These are phyloP conservation scores for Cladosporium oxysporum DNA, from an alignment of 2,329 filamentous ascomycete genomes.

Conservation along the genomic window DNA sequence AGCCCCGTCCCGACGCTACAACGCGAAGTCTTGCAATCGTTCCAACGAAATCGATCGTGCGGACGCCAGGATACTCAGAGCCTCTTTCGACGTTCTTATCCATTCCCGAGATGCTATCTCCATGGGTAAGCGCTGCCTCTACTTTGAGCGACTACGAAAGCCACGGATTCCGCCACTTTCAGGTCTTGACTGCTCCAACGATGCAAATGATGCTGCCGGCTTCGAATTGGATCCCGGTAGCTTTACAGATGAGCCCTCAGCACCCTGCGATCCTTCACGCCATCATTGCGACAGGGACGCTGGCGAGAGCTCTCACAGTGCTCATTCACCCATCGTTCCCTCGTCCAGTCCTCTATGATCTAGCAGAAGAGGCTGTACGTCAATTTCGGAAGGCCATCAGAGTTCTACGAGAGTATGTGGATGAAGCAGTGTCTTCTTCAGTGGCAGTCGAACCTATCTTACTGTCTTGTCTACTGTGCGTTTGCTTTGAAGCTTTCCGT, in stretches of 20 bases:
- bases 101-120: neutral
- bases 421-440: neutral
- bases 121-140: neutral
- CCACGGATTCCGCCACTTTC: constrained; percentile 1
- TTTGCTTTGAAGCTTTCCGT: neutral
- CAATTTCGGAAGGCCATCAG: neutral
- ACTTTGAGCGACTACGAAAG: neutral
- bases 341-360: neutral
- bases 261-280: neutral
- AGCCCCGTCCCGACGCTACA: neutral
- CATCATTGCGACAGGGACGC: neutral
- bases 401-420: neutral
- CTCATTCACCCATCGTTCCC: neutral
- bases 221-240: neutral
- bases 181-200: neutral
- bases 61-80: neutral
- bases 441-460: neutral
- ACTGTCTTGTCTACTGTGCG: neutral
- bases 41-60: neutral
- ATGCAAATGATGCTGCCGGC: constrained; percentile 2
- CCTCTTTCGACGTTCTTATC: neutral
- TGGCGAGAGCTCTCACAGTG: neutral
- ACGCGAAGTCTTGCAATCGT: neutral
- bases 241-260: constrained; percentile 1
- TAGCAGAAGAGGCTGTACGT: neutral